Conservation (phyloP, 2,329 filamentous ascomycete species). For the Fusarium succisae region DNA sequence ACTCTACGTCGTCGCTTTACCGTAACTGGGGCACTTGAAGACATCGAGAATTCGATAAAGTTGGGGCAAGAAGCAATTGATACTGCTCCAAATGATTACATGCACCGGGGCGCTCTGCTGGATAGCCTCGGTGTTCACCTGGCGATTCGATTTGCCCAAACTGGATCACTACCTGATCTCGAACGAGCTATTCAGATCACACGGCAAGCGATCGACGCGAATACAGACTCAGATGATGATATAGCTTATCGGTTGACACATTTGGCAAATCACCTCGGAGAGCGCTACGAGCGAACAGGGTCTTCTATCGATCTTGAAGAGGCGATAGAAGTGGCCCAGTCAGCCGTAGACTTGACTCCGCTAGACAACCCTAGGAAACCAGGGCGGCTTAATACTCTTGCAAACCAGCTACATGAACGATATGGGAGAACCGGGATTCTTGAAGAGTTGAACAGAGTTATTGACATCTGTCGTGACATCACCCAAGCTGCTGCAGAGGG, state of each 20-base stretch:
- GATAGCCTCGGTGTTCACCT: not conserved
- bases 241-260: not conserved
- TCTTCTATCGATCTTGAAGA: not conserved
- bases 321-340: not conserved
- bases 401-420: not conserved
- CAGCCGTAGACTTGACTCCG: not conserved
- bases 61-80: not conserved
- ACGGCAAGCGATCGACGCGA: not conserved
- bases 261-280: not conserved
- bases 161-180: not conserved
- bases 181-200: not conserved
- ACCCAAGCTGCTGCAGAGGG: not conserved
- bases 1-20: not conserved
- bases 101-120: not conserved
- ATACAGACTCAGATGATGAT: not conserved
- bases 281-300: not conserved
- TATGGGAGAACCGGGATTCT: not conserved
- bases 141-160: not conserved
- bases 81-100: not conserved
- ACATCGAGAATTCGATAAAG: not conserved
- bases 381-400: not conserved
- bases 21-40: not conserved
- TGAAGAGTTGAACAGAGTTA: not conserved
- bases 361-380: fast-evolving
- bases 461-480: not conserved